Percentiles rank a stretch among this genome's conserved stretches.
phyloP scores from a whole-genome alignment of 176 grass and related monocot genomes.

The Olyra latifolia region DNA sequence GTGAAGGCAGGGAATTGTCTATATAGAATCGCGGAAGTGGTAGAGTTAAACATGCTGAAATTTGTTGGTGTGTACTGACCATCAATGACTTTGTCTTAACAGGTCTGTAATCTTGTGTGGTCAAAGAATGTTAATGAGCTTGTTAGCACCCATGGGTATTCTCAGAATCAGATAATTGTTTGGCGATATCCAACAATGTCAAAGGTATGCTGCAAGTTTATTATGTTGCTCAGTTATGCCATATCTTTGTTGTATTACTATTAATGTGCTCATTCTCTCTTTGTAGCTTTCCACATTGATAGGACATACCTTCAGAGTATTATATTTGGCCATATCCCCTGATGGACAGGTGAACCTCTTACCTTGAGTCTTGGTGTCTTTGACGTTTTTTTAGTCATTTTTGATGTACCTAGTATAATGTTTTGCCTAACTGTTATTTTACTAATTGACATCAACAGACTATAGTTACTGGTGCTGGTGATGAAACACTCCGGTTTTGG shows the following conservation, averaged over 20 bases:
- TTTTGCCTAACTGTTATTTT: conserved; percentile 2
- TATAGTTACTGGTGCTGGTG: conserved; percentile 95
- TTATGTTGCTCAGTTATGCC: neutral
- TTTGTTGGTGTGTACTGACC: neutral
- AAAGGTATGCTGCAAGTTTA: conserved; percentile 51
- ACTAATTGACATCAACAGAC: conserved; percentile 52
- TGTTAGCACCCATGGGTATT: conserved; percentile 95
- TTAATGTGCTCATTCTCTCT: neutral
- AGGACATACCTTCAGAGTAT: conserved; percentile 82
- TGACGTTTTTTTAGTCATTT: conserved; percentile 5
- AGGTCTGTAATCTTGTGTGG: conserved; percentile 99
- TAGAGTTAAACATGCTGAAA: neutral
- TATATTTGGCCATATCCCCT: conserved; percentile 95
- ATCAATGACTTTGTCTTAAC: conserved; percentile 18
- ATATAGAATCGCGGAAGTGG: neutral
- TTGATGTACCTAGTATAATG: neutral
- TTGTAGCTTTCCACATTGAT: conserved; percentile 90
- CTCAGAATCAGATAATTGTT: conserved; percentile 99
- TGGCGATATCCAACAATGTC: conserved; percentile 99
- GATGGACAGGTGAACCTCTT: conserved; percentile 76
- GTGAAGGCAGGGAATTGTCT: neutral
- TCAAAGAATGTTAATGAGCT: conserved; percentile 99
- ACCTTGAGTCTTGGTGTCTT: neutral
- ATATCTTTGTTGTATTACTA: neutral
- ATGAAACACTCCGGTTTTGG: conserved; percentile 97